Evolutionary conservation across 2,329 filamentous ascomycete genomes (phyloP).

Genomic region (Paecilomyces fulvus): DNA sequence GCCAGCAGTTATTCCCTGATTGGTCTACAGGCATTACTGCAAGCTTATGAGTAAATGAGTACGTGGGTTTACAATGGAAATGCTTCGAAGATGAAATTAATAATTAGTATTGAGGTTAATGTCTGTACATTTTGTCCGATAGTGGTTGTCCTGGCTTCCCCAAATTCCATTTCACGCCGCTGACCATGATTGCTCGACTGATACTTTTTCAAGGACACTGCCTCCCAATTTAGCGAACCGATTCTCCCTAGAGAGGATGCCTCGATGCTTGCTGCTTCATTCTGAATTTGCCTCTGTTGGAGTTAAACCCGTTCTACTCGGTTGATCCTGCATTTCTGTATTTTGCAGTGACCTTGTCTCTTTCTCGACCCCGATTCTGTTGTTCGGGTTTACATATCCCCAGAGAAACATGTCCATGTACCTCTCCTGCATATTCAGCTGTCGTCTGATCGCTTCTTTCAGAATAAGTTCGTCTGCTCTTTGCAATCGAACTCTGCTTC

Average conservation of each 20-base stretch:
- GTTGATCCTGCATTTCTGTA: slow-evolving; percentile 37
- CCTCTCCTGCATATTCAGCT: slow-evolving; percentile 46
- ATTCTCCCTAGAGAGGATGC: background rate
- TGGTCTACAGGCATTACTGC: too few species aligned
- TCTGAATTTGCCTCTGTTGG: background rate
- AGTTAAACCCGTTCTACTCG: background rate
- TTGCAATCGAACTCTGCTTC: slow-evolving; percentile 38
- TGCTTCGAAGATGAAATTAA: too few species aligned
- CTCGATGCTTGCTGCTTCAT: background rate
- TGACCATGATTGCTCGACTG: background rate
- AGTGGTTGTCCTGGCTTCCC: too few species aligned
- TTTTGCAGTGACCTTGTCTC: slow-evolving; percentile 34
- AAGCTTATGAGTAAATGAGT: too few species aligned
- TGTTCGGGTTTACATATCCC: slow-evolving; percentile 51
- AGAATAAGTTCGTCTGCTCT: slow-evolving; percentile 53
- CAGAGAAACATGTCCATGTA: slow-evolving; percentile 53
- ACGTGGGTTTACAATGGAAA: too few species aligned
- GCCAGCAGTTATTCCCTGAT: too few species aligned
- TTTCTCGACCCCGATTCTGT: slow-evolving; percentile 44
- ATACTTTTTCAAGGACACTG: too few species aligned
- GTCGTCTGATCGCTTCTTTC: slow-evolving; percentile 46
- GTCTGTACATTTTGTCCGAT: background rate
- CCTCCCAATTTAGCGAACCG: background rate
- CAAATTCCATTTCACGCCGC: background rate
- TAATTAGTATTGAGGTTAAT: background rate